Conservation (phyloP, 345 rosid genomes). For the Moricandia moricandioides region DNA sequence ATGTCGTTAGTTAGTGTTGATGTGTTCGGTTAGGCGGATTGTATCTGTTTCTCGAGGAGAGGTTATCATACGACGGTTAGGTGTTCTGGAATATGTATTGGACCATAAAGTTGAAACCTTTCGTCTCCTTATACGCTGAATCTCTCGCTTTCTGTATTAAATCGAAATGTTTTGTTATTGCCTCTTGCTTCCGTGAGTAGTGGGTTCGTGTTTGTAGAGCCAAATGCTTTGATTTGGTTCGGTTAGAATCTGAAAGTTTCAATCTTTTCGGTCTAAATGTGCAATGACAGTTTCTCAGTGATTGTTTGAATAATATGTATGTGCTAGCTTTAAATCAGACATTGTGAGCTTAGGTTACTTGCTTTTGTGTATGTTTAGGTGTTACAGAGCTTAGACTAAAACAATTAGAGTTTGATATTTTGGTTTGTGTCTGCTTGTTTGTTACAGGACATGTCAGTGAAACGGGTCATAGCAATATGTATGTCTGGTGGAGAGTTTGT, state of each 20-base stretch:
- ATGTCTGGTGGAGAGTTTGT: constrained; percentile 47
- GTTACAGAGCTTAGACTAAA: background rate
- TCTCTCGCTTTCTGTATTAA: background rate
- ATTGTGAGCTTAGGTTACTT: background rate
- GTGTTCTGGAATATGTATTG: background rate
- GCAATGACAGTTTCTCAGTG: background rate
- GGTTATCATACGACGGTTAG: constrained; percentile 16
- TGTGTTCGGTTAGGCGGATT: constrained; percentile 3
- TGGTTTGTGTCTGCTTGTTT: background rate
- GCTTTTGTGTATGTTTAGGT: constrained; percentile 9
- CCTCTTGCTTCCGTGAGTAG: background rate
- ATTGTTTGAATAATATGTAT: background rate
- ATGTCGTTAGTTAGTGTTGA: background rate
- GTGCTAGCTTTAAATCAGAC: background rate
- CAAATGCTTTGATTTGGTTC: constrained; percentile 9
- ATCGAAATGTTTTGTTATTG: background rate
- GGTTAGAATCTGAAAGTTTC: background rate
- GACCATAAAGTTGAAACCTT: constrained; percentile 8
- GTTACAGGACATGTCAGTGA: constrained; percentile 57
- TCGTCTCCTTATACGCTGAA: background rate
- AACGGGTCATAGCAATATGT: constrained; percentile 52
- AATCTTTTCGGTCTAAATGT: background rate
- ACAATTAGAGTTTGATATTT: background rate
- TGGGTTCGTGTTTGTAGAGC: background rate
- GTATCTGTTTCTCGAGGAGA: background rate